A percentile compares a stretch with the other conserved stretches of the same genome.
Conservation (phyloP, 2,329 filamentous ascomycete genomes). For the Diaporthe aspalathi region DNA sequence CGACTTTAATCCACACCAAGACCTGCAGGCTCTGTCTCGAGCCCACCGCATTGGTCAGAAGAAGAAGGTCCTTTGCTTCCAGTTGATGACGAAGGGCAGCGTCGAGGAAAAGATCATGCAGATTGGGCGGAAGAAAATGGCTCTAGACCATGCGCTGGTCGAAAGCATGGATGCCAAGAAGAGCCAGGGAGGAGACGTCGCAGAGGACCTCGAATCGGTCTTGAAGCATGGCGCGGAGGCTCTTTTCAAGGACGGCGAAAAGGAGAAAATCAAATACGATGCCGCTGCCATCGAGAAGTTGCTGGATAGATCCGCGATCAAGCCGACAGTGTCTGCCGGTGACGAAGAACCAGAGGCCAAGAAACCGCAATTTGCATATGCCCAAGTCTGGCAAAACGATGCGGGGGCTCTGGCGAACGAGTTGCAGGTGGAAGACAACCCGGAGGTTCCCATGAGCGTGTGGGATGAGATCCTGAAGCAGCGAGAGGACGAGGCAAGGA, state of each 20-base stretch:
- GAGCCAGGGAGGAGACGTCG: constrained; percentile 77
- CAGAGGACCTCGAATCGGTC: constrained; percentile 86
- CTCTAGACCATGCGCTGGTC: constrained; percentile 92
- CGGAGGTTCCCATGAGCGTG: constrained; percentile 72
- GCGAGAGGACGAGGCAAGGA: constrained; percentile 81
- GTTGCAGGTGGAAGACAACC: constrained; percentile 65
- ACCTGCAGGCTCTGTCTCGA: constrained; percentile 93
- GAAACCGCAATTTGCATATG: constrained; percentile 88
- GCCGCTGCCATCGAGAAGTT: constrained; percentile 85
- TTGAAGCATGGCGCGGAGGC: constrained; percentile 88
- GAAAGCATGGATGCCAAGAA: constrained; percentile 78
- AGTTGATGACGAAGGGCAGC: constrained; percentile 88
- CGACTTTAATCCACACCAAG: constrained; percentile 98
- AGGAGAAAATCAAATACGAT: constrained; percentile 84
- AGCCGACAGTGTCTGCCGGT: constrained; percentile 74
- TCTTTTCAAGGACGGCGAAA: constrained; percentile 81
- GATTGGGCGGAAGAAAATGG: constrained; percentile 95
- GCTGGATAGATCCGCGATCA: constrained; percentile 85
- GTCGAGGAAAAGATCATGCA: constrained; percentile 97
- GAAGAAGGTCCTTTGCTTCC: constrained; percentile 95
- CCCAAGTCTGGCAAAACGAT: constrained; percentile 92
- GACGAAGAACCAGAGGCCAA: constrained; percentile 63
- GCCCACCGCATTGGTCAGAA: constrained; percentile 97
- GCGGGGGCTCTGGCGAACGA: constrained; percentile 74
- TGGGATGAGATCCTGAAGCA: constrained; percentile 93